phyloP scores from a whole-genome alignment of 768 basidiomycete species.

The Tulasnella sp. region DNA sequence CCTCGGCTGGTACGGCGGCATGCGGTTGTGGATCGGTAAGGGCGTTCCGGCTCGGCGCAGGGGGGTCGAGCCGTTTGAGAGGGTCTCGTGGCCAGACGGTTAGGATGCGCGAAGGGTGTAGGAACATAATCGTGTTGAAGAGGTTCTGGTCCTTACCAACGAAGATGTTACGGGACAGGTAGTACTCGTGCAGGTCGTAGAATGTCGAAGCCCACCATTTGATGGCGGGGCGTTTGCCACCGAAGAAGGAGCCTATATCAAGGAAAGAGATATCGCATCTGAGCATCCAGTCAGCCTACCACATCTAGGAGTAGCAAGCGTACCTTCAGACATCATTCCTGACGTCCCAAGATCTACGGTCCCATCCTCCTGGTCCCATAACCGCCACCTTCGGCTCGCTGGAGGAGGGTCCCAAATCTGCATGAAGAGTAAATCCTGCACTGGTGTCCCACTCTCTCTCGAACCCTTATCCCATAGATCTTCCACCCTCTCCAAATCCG shows the following conservation, averaged over 20 bases:
- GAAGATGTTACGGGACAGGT: slow-evolving; percentile 38
- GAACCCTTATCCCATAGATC: slow-evolving; percentile 33
- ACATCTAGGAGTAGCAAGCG: neutral
- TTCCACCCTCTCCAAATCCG: slow-evolving; percentile 33
- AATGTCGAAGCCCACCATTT: slow-evolving; percentile 38
- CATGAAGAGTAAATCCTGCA: slow-evolving; percentile 42
- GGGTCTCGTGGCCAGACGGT: slow-evolving; percentile 33
- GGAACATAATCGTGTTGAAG: slow-evolving; percentile 39
- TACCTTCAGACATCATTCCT: slow-evolving; percentile 43
- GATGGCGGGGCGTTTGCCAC: slow-evolving; percentile 37
- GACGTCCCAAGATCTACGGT: slow-evolving; percentile 32
- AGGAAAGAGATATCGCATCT: neutral
- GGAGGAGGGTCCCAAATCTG: slow-evolving; percentile 34
- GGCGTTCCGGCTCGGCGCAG: no score
- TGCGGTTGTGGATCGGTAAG: neutral
- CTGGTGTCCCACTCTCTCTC: slow-evolving; percentile 24
- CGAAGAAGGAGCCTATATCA: slow-evolving; percentile 46
- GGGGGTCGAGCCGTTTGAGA: slow-evolving; percentile 9
- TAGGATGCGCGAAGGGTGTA: slow-evolving; percentile 38
- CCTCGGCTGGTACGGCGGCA: neutral
- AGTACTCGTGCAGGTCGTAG: slow-evolving; percentile 43
- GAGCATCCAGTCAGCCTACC: slow-evolving; percentile 6
- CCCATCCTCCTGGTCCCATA: slow-evolving; percentile 39
- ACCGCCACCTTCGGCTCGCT: slow-evolving; percentile 3
- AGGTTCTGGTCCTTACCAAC: slow-evolving; percentile 50